phyloP scores from a whole-genome alignment of 345 rosid species.

The Euphorbia lathyris region DNA sequence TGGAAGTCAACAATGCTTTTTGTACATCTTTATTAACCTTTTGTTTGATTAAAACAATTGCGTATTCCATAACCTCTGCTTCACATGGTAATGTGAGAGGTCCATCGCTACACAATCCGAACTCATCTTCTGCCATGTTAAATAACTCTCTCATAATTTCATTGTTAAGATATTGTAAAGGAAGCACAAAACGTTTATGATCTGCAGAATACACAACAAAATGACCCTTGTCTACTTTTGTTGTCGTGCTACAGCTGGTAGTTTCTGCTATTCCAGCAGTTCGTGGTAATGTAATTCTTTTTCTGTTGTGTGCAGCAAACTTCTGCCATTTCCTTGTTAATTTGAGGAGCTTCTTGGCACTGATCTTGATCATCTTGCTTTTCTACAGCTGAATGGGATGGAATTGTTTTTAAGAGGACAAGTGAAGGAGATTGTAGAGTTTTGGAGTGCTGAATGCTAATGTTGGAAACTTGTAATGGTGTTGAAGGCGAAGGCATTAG shows the following conservation, averaged over 20 bases:
- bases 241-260: not conserved
- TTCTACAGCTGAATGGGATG: too few relatives aligned
- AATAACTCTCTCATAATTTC: not conserved
- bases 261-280: not conserved
- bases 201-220: conserved; percentile 9
- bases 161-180: not conserved
- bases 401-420: too few relatives aligned
- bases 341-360: too few relatives aligned
- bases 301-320: too few relatives aligned
- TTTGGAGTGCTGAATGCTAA: too few relatives aligned
- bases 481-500: too few relatives aligned
- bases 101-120: not conserved
- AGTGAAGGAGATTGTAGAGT: too few relatives aligned
- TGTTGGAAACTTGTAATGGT: too few relatives aligned
- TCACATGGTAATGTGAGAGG: not conserved
- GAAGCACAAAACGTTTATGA: not conserved
- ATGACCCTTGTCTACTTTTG: conserved; percentile 6
- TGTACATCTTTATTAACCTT: not conserved
- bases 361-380: too few relatives aligned
- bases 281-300: too few relatives aligned
- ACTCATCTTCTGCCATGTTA: not conserved
- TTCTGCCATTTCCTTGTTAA: too few relatives aligned
- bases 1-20: not conserved
- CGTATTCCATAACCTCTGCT: not conserved
- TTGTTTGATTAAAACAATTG: not conserved